Base-by-base conservation (phyloP, 441 rosid species). In the Corymbia calophylla region DNA sequence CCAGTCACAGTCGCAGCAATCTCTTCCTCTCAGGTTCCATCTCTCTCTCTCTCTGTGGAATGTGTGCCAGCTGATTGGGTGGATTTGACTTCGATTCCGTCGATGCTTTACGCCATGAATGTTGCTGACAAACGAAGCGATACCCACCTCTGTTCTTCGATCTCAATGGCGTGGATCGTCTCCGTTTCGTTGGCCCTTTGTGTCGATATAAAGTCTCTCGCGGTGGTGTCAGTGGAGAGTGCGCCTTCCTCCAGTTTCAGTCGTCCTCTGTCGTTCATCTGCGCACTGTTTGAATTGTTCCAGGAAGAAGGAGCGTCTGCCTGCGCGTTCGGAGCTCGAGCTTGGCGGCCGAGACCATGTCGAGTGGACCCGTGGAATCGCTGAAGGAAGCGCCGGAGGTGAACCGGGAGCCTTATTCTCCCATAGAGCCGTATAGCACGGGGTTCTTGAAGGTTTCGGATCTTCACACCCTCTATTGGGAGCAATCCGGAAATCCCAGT, bases 401-500 rank as follows among this genome's bases (percentile, higher is more conserved):
- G 29, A 97, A 92, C 47, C 92, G 92, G 86, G 92, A 88, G 49
- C 94, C 95, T 87, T 96, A 96, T 91, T 88, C 97, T 53, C 91
- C 89, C 51, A 90, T 97, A 35, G 98, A 97, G 93, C 99, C 99
- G 3, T 96, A 94, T 89, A 91, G 90, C 87, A 90, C 93, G 17
- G 99, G 99, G 29, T 91, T 90, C 93, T 93, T 97, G 88, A 94
- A 96, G 93, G 99, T 97, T 92, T 98, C 99, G 47, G 96, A 95
- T 91, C 90, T 95, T 88, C 99, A 96, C 80, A 90, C 96, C 56
- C 89, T 97, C 88, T 96, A 95, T 90, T 96, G 95, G 94, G 99
- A 97, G 91, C 99, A 96, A 91, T 96, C 99, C 5, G 98, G 99
- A 90, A 97, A 97, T 77, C 99, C 99, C 8, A 91, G 91, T 91